Percentiles rank a stretch among this genome's conserved stretches.
These are phyloP conservation scores for Laburnicola sp. DNA, from an alignment of 2,329 filamentous ascomycete genomes.

Conservation along the genomic window DNA sequence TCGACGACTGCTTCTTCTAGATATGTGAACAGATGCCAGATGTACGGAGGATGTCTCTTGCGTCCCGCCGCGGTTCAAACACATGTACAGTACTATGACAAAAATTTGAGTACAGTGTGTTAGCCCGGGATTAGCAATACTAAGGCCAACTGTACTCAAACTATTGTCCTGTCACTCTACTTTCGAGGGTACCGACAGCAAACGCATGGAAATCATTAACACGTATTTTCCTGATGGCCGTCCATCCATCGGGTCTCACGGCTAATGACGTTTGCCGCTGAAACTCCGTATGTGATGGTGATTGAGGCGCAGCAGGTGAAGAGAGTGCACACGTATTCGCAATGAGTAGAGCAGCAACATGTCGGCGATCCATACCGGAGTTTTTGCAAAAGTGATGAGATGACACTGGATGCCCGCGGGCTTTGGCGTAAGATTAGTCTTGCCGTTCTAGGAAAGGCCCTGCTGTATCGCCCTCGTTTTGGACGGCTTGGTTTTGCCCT, in stretches of 20 bases:
- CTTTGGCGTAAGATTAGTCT: neutral
- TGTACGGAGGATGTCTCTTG: too few relatives aligned
- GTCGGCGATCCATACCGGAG: neutral
- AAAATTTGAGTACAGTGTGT: too few relatives aligned
- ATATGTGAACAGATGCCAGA: too few relatives aligned
- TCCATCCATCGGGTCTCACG: neutral
- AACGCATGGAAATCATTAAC: neutral
- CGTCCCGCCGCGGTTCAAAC: too few relatives aligned
- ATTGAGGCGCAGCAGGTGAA: neutral
- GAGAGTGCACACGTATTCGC: neutral
- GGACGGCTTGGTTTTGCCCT: neutral
- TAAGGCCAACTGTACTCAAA: neutral
- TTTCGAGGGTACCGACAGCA: neutral
- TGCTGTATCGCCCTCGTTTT: neutral
- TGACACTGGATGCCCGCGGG: slow-evolving; percentile 1
- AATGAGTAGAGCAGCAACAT: neutral
- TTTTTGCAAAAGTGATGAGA: neutral
- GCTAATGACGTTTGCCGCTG: slow-evolving; percentile 13
- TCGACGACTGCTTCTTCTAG: too few relatives aligned
- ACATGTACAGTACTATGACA: neutral
- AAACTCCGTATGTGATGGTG: neutral
- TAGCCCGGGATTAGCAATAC: too few relatives aligned
- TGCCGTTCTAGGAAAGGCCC: slow-evolving; percentile 4
- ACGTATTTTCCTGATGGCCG: neutral
- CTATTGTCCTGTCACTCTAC: neutral